phyloP scores from a whole-genome alignment of 352 stramenopile species.

The Phytophthora constricta region DNA sequence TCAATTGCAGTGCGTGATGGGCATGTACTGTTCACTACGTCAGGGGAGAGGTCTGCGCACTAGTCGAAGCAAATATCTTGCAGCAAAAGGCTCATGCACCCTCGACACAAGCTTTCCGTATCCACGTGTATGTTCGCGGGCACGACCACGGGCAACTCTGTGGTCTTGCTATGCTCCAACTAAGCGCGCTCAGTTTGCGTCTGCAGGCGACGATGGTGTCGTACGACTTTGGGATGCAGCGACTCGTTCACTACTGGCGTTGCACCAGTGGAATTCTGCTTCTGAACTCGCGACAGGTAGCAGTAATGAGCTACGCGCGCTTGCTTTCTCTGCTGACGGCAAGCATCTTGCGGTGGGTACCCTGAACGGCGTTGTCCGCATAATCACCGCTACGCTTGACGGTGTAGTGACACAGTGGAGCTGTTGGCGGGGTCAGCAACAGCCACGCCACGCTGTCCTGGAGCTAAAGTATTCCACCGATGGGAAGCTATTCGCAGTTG shows the following conservation, averaged over 20 bases:
- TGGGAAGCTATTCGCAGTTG: slow-evolving; percentile 59
- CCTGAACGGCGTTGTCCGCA: slow-evolving; percentile 47
- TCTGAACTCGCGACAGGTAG: slow-evolving; percentile 10
- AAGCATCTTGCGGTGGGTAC: slow-evolving; percentile 86
- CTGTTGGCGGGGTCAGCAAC: slow-evolving; percentile 36
- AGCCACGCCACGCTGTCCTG: slow-evolving; percentile 38
- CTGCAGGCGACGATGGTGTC: slow-evolving; percentile 78
- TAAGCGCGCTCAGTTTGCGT: slow-evolving; percentile 70
- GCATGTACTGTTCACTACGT: slow-evolving; percentile 85
- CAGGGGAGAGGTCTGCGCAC: slow-evolving; percentile 88
- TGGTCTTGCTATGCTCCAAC: slow-evolving; percentile 77
- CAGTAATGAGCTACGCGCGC: slow-evolving; percentile 49
- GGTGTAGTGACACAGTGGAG: slow-evolving; percentile 61
- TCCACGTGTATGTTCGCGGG: slow-evolving; percentile 51
- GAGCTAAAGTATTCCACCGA: slow-evolving; percentile 62
- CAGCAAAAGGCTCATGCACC: slow-evolving; percentile 23
- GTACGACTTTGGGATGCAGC: slow-evolving; percentile 86
- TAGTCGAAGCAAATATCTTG: slow-evolving; percentile 47
- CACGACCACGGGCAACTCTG: slow-evolving; percentile 77
- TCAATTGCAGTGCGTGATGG: slow-evolving; percentile 63
- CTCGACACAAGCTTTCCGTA: slow-evolving; percentile 20
- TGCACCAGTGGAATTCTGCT: slow-evolving; percentile 39
- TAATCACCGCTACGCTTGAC: slow-evolving; percentile 58
- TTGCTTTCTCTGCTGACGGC: slow-evolving; percentile 89
- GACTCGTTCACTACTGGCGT: slow-evolving; percentile 55